Percentiles rank a stretch among this genome's conserved stretches.
phyloP scores from a whole-genome alignment of 2,329 filamentous ascomycete species.

The Ophiostoma himal-ulmi region DNA sequence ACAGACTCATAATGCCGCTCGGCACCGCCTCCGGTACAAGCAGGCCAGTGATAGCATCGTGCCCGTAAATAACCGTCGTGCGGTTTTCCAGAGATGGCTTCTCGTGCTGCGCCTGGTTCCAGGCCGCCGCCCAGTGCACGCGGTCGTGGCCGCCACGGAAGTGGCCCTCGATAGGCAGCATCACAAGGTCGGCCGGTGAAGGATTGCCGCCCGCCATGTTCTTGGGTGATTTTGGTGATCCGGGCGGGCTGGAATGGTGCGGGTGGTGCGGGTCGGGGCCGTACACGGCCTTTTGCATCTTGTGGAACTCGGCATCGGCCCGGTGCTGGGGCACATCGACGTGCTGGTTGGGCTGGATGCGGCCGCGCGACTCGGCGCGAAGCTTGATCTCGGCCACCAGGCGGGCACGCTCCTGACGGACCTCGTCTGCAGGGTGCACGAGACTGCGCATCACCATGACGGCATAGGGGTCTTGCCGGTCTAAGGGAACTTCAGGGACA shows the following conservation, averaged over 20 bases:
- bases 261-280: constrained; percentile 23
- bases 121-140: constrained; percentile 58
- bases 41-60: constrained; percentile 72
- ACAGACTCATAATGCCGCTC: constrained; percentile 11
- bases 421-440: constrained; percentile 52
- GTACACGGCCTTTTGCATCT: constrained; percentile 22
- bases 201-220: constrained; percentile 18
- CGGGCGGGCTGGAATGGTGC: constrained; percentile 11
- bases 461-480: constrained; percentile 67
- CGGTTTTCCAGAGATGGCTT: constrained; percentile 32
- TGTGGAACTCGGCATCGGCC: constrained; percentile 27
- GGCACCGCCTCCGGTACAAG: constrained; percentile 29
- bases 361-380: constrained; percentile 25
- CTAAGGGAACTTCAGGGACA: constrained; percentile 65
- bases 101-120: constrained; percentile 48
- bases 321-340: constrained; percentile 23
- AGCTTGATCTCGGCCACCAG: constrained; percentile 36
- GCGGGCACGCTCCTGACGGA: constrained; percentile 35
- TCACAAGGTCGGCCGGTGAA: constrained; percentile 24
- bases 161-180: constrained; percentile 39
- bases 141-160: constrained; percentile 41
- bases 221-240: not conserved
- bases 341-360: constrained; percentile 20
- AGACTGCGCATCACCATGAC: constrained; percentile 92
- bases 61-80: constrained; percentile 76